Evolutionary conservation across 108 stramenopile species (phyloP).

Genomic region (Asterionellopsis glacialis): DNA sequence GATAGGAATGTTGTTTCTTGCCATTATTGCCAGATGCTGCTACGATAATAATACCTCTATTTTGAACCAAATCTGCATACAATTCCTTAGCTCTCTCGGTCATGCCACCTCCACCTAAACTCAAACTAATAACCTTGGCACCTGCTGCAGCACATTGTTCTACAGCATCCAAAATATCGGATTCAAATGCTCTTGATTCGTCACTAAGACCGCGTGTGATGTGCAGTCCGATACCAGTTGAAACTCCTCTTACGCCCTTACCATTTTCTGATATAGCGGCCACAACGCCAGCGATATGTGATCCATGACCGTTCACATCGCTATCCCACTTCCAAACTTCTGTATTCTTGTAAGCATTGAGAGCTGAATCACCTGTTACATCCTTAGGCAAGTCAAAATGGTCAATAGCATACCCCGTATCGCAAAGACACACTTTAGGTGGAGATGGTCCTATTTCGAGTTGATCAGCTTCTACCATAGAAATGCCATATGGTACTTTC

Average conservation of each 20-base stretch:
- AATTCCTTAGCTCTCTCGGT: background rate
- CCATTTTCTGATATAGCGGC: constrained; percentile 26
- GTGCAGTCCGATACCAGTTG: constrained; percentile 8
- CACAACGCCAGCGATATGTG: constrained; percentile 34
- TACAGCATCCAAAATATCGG: constrained; percentile 6
- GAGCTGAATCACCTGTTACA: constrained; percentile 15
- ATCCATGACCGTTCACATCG: constrained; percentile 33
- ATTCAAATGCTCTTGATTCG: constrained; percentile 4
- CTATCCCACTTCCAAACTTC: constrained; percentile 7
- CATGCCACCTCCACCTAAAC: constrained; percentile 23
- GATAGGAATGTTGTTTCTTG: constrained; percentile 15
- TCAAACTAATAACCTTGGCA: constrained; percentile 38
- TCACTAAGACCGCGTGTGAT: constrained; percentile 8
- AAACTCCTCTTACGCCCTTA: constrained; percentile 11
- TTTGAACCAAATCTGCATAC: constrained; percentile 14
- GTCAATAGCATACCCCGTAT: constrained; percentile 40
- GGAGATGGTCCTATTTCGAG: constrained; percentile 9
- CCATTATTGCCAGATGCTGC: constrained; percentile 53
- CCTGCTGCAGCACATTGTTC: constrained; percentile 35
- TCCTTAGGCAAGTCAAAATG: constrained; percentile 38
- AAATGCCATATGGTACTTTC: constrained; percentile 35
- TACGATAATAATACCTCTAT: constrained; percentile 28
- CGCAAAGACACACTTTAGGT: constrained; percentile 37
- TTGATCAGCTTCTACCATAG: constrained; percentile 33
- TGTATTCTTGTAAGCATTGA: background rate